phyloP scores from a whole-genome alignment of 345 rosid genomes.

The Eucalyptus sp. region DNA sequence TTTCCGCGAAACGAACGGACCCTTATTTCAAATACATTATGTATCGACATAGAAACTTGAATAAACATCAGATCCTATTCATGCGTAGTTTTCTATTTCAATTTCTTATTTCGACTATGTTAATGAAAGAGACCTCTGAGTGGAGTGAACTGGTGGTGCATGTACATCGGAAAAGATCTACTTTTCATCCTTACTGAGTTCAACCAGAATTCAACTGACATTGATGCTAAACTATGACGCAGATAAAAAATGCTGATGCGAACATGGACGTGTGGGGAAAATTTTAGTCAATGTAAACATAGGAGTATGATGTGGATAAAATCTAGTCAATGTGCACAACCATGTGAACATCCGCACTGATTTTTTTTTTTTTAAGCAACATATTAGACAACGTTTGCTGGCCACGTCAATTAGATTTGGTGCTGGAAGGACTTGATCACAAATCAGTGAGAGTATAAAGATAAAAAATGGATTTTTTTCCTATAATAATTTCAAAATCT shows the following conservation, averaged over 20 bases:
- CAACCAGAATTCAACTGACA: background rate
- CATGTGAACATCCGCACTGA: background rate
- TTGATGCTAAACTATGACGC: background rate
- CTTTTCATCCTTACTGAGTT: background rate
- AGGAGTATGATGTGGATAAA: background rate
- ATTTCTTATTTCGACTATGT: background rate
- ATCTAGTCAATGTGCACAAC: background rate
- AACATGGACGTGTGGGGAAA: background rate
- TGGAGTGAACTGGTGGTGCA: background rate
- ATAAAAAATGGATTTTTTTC: no score
- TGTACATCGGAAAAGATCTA: background rate
- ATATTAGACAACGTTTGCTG: no score
- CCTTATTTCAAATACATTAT: background rate
- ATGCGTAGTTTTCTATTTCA: background rate
- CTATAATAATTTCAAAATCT: no score
- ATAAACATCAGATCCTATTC: background rate
- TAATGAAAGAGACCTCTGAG: background rate
- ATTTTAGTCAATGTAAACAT: background rate
- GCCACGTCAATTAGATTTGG: no score
- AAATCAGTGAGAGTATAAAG: no score
- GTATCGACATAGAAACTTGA: background rate
- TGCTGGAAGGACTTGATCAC: no score
- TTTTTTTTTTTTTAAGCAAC: no score
- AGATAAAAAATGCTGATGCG: background rate
- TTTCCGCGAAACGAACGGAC: no score